Base-by-base conservation (phyloP, 108 stramenopile genomes). In the Skeletonema grethae region DNA sequence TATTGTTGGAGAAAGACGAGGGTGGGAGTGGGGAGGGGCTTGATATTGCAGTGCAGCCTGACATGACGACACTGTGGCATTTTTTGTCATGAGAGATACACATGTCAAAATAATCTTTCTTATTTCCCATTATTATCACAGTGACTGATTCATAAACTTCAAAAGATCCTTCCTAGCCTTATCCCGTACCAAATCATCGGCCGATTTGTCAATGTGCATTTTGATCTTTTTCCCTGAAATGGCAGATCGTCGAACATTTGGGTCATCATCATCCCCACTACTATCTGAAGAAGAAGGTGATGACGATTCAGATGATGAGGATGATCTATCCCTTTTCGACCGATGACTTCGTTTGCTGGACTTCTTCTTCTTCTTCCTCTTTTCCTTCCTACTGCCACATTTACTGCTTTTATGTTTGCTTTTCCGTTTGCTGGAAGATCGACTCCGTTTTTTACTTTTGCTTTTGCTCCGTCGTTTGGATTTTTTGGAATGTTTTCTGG, bases 201-300 rank as follows among this genome's bases (percentile, higher is more conserved):
- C 85, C 16, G 84, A 76, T 69, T 94, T 94, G 15, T 91, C 88
- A 69, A 94, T 89, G 48, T 91, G 87, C 85, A 94, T 80, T 62
- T 90, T 90, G 29, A 94, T 86, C 60, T 83, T 88, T 57, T 90
- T 91, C 22, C 93, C 93, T 38, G 89, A 83, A 67, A 94, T 91
- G 16, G 85, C 83, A 73, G 88, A 89, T 55, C 93, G 57, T 32
- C 84, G 83, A 9, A 80, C 86, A 41, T 72, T 59, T 24, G 84
- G 77, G 5, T 68, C 73, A 24, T 84, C 73, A 20, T 86, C 84
- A 29, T 20, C 39, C 20, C 31, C 72, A 13, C 53, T 64, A 10
- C 30, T 53, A 24, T 16, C 12, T 1, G 57, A 78, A 28, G 25
- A 28, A 28, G 25, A 28, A 28, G 25, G 25, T 7, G 70, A 78